These are phyloP conservation scores for Syzygium malaccense DNA, from an alignment of 441 rosid species.

Conservation along the genomic window DNA sequence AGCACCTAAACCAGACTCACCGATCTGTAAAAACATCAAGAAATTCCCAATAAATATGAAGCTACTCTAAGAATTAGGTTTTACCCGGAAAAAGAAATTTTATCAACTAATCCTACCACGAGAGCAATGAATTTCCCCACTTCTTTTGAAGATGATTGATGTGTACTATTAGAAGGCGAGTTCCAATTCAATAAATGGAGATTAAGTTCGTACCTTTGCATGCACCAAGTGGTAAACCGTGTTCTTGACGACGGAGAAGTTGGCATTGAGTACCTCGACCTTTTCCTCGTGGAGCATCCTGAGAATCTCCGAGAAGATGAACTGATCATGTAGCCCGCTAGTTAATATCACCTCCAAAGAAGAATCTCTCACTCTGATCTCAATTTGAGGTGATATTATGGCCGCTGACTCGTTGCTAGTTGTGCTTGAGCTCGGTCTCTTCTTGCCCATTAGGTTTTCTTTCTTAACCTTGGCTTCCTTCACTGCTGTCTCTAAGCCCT, in stretches of 20 bases:
- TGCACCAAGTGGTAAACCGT: background rate
- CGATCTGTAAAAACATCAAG: background rate
- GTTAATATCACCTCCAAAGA: conserved; percentile 22
- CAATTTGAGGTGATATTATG: conserved; percentile 15
- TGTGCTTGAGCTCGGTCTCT: conserved; percentile 10
- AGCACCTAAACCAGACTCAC: background rate
- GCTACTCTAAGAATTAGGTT: background rate
- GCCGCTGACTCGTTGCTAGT: background rate
- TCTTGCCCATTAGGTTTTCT: conserved; percentile 16
- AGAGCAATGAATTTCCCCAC: background rate
- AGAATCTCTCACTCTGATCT: conserved; percentile 26
- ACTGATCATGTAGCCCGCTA: conserved; percentile 13
- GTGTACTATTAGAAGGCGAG: background rate
- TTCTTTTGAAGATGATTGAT: background rate
- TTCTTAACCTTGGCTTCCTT: conserved; percentile 22
- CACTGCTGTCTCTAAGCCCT: conserved; percentile 16
- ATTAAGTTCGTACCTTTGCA: background rate
- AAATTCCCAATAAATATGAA: background rate
- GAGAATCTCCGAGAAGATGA: background rate
- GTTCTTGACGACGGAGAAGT: background rate
- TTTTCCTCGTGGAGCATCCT: background rate
- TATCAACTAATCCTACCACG: background rate
- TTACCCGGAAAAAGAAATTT: background rate
- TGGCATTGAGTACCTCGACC: background rate
- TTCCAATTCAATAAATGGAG: background rate